A percentile compares a stretch with the other conserved stretches of the same genome.
These are phyloP conservation scores for Curvularia verruculosa DNA, from an alignment of 2,329 filamentous ascomycete species.

Conservation along the genomic window DNA sequence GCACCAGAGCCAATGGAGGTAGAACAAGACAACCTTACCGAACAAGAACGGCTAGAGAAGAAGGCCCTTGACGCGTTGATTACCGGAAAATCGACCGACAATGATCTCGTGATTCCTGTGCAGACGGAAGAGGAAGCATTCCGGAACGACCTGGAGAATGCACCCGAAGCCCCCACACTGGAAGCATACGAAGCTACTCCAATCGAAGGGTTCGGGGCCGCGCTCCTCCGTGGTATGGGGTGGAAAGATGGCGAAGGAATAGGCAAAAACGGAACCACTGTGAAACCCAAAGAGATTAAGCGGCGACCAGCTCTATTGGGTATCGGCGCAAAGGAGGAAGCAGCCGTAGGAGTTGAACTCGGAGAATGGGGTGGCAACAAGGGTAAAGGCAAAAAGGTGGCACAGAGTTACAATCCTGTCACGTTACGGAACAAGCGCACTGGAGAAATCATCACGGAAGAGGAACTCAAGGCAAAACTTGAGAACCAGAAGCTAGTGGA, in stretches of 20 bases:
- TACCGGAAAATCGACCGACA: conserved; percentile 46
- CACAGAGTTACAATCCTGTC: conserved; percentile 66
- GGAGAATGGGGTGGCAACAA: conserved; percentile 68
- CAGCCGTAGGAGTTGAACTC: conserved; percentile 67
- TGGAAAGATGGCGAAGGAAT: conserved; percentile 77
- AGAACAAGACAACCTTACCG: conserved; percentile 40
- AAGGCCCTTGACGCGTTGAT: conserved; percentile 56
- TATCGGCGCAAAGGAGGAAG: conserved; percentile 82
- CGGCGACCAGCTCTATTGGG: conserved; percentile 81
- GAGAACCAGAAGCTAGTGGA: conserved; percentile 56
- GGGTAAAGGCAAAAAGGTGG: conserved; percentile 52
- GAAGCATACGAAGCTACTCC: conserved; percentile 88
- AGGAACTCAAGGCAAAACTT: conserved; percentile 61
- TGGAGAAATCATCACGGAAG: conserved; percentile 67
- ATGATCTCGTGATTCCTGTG: conserved; percentile 48
- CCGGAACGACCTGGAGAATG: conserved; percentile 69
- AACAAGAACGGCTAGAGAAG: conserved; percentile 57
- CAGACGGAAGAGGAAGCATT: conserved; percentile 70
- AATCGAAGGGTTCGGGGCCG: conserved; percentile 92
- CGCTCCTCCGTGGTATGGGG: conserved; percentile 89
- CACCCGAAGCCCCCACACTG: conserved; percentile 76
- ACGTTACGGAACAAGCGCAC: conserved; percentile 66
- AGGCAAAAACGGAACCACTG: conserved; percentile 53
- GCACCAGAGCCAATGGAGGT: conserved; percentile 33
- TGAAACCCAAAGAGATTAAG: conserved; percentile 68